phyloP scores from a whole-genome alignment of 2,329 filamentous ascomycete species.

The Plenodomus biglobosus region DNA sequence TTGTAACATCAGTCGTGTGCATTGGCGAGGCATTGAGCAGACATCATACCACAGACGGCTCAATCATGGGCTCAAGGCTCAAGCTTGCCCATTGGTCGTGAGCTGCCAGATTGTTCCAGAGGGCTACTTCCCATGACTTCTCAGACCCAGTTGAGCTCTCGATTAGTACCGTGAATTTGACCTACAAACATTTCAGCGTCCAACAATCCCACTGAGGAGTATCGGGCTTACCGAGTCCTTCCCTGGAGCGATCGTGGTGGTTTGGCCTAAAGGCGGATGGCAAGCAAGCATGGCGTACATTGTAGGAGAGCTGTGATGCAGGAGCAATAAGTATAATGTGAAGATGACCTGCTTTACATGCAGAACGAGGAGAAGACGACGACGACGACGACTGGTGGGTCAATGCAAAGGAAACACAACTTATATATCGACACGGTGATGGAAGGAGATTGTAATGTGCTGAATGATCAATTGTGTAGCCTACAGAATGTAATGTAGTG shows the following conservation, averaged over 20 bases:
- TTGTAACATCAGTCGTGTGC: constrained; percentile 17
- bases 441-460: background rate
- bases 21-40: background rate
- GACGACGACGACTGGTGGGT: too few relatives aligned
- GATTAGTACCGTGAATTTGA: constrained; percentile 68
- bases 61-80: constrained; percentile 51
- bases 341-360: background rate
- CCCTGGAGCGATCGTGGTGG: constrained; percentile 60
- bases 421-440: background rate
- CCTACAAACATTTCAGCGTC: constrained; percentile 25
- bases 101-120: constrained; percentile 69
- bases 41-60: constrained; percentile 27
- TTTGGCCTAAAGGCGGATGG: constrained; percentile 74
- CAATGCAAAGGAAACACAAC: background rate
- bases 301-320: constrained; percentile 4
- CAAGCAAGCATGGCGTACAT: constrained; percentile 60
- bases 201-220: background rate
- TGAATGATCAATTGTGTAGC: constrained; percentile 1
- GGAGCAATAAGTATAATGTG: background rate
- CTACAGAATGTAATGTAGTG: background rate
- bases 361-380: background rate
- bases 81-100: constrained; percentile 62
- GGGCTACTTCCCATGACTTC: constrained; percentile 67
- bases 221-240: constrained; percentile 41
- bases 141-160: constrained; percentile 62